These are phyloP conservation scores for Dipodascus albidus DNA, from an alignment of 805 yeast species.

Conservation along the genomic window DNA sequence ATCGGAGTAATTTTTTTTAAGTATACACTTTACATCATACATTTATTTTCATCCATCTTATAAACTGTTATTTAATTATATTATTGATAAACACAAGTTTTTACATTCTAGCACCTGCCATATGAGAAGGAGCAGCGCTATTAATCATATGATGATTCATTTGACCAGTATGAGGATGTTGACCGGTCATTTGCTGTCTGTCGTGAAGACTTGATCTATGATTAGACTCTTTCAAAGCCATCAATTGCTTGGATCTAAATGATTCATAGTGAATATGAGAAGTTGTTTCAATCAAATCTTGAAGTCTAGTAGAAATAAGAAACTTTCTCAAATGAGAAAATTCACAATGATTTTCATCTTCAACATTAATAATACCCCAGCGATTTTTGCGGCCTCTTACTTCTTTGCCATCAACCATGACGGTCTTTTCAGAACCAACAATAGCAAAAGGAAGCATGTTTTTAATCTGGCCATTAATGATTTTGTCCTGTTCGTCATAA, in stretches of 20 bases:
- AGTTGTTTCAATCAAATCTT: constrained; percentile 91
- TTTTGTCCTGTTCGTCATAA: constrained; percentile 27
- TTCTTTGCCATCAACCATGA: constrained; percentile 62
- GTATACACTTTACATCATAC: too few species aligned
- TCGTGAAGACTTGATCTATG: neutral
- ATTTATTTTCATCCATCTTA: too few species aligned
- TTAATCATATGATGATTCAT: neutral
- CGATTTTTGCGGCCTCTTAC: constrained; percentile 86
- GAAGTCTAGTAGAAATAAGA: constrained; percentile 88
- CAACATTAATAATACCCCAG: constrained; percentile 91
- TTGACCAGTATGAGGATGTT: neutral
- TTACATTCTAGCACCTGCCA: neutral
- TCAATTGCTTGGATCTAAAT: constrained; percentile 87
- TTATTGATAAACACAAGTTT: neutral
- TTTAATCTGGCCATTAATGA: constrained; percentile 23
- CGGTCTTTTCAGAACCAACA: constrained; percentile 77
- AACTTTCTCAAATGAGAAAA: constrained; percentile 90
- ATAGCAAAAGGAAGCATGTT: constrained; percentile 77
- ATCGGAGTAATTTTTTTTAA: constrained; percentile 15
- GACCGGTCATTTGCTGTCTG: neutral
- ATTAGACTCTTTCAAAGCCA: constrained; percentile 67
- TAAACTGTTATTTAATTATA: neutral
- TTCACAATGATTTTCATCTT: constrained; percentile 91
- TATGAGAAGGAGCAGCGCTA: neutral
- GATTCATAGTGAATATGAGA: constrained; percentile 79